Conservation (phyloP, 306 rosid species). For the Ormosia semicastrata region DNA sequence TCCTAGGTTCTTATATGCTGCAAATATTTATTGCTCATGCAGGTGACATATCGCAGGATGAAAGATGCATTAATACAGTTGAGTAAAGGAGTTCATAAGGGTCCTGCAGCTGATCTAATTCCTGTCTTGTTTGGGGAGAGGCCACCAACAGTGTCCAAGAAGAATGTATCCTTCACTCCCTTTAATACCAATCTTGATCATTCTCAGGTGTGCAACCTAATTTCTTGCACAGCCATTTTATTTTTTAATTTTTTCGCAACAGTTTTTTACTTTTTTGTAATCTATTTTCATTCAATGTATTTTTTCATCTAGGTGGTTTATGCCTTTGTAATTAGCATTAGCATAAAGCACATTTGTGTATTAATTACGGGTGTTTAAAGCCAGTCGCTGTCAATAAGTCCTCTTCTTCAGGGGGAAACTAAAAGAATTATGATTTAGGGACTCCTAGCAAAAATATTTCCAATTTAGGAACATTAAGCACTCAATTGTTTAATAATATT, state of each 20-base stretch:
- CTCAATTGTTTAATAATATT: neutral
- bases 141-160: conserved; percentile 75
- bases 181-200: conserved; percentile 80
- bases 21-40: conserved; percentile 26
- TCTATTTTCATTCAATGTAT: conserved; percentile 2
- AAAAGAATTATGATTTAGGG: neutral
- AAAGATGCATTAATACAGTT: conserved; percentile 86
- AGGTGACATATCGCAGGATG: conserved; percentile 97
- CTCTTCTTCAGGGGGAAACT: conserved; percentile 3
- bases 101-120: conserved; percentile 89
- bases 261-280: neutral
- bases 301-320: conserved; percentile 3
- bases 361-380: neutral
- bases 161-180: conserved; percentile 64
- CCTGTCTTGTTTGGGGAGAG: conserved; percentile 91
- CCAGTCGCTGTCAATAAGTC: neutral
- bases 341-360: neutral
- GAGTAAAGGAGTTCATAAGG: conserved; percentile 94
- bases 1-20: conserved; percentile 19
- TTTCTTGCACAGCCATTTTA: conserved; percentile 10
- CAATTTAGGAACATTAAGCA: neutral
- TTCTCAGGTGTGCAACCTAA: conserved; percentile 70
- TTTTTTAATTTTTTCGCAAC: neutral
- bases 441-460: neutral
- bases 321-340: neutral